Base-by-base conservation (phyloP, 495 filamentous ascomycete genomes). In the Sporormia fimetaria region DNA sequence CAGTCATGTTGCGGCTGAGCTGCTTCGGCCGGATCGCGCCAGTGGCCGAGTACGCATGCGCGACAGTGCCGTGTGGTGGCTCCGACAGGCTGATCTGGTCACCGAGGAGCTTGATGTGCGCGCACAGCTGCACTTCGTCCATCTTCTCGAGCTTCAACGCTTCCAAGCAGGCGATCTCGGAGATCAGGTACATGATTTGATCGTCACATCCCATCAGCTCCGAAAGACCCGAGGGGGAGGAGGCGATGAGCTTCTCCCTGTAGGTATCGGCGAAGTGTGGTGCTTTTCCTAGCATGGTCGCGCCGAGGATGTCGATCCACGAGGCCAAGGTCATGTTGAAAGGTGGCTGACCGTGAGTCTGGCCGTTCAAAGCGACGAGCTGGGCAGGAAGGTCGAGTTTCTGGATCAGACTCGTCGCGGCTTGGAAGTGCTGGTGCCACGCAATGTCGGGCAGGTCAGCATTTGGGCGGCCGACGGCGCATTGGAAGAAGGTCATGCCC, bases 131-230 rank as follows among this genome's bases (percentile, higher is more conserved):
- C 44, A 94, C 74, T 51, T 83, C 78, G 48, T 90, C 81, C 61
- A 87, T 78, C 27, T 80, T 80, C 21, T 86, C 80, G 21, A 65
- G 63, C 69, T 87, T 93, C 42, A 95, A 69, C 2, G 82, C 80
- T 52, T 98, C 90, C 25, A 98, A 69, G 63, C 90, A 98, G 16
- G 88, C 83, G 50, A 95, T 94, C 57, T 98, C 90, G 1, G 87
- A 94, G 55, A 98, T 94, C 45, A 96, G 71, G 57, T 94, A 98
- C 90, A 98, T 95, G 55, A 98, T 76, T 16, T 79, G 76, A 64
- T 98, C 90, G 42, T 98, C 90, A 61, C 90, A 98, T 40, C 90
- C 90, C 90, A 96, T 98, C 8, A 98, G 70, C 58, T 95, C 90
- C 25, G 78, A 76, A 15, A 98, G 67, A 3, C 90, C 90, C 14